phyloP scores from a whole-genome alignment of 2,329 filamentous ascomycete genomes.

The Scytalidium lignicola region DNA sequence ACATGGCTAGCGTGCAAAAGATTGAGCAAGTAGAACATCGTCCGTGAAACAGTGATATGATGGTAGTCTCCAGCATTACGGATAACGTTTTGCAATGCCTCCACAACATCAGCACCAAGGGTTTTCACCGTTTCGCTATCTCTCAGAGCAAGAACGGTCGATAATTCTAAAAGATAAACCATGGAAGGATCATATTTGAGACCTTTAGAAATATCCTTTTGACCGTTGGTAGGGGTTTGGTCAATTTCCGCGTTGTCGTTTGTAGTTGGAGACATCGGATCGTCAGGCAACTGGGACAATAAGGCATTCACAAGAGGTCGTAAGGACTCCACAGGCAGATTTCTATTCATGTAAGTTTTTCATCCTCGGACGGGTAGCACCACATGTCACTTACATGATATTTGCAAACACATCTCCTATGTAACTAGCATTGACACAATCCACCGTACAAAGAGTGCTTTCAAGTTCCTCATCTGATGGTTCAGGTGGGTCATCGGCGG shows the following conservation, averaged over 20 bases:
- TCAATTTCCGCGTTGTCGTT: constrained; percentile 83
- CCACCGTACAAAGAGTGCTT: constrained; percentile 88
- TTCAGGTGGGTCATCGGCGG: constrained; percentile 94
- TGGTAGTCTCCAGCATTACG: constrained; percentile 77
- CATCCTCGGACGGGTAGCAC: too few species aligned
- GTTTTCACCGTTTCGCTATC: constrained; percentile 66
- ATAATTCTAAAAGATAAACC: constrained; percentile 87
- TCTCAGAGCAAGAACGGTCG: constrained; percentile 73
- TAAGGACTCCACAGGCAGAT: constrained; percentile 55
- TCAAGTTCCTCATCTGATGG: constrained; percentile 96
- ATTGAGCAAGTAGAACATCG: constrained; percentile 80
- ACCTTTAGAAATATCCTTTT: constrained; percentile 48
- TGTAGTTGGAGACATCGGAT: constrained; percentile 74
- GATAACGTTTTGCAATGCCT: constrained; percentile 74
- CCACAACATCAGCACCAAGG: constrained; percentile 75
- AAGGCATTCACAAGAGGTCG: constrained; percentile 65
- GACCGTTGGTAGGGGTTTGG: constrained; percentile 54
- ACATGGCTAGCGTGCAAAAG: constrained; percentile 82
- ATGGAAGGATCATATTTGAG: constrained; percentile 78
- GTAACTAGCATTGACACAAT: constrained; percentile 87
- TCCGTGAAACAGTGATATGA: constrained; percentile 74
- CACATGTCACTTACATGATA: constrained; percentile 56
- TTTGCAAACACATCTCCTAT: constrained; percentile 80
- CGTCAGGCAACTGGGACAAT: constrained; percentile 80
- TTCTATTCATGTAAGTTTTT: constrained; percentile 36